Evolutionary conservation across 164 flowering plant species (phyloP), one percentile per base, ranked within the genome.

Genomic region (Sedum album): DNA sequence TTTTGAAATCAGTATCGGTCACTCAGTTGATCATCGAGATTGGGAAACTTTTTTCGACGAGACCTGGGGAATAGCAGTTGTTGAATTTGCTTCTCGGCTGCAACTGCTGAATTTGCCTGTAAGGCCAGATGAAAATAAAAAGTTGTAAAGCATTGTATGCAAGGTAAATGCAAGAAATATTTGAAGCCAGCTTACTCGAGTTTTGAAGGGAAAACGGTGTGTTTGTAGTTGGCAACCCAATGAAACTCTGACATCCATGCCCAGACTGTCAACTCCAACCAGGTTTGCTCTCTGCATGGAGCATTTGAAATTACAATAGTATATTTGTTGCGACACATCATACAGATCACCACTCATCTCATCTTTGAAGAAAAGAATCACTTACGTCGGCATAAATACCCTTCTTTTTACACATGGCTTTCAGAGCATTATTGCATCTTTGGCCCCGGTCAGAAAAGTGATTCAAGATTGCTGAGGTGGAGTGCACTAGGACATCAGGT

Each of bases 211-310:
- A 73, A 91, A 84, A 8, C 97, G 90, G 73, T 86, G 86, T 46
- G 97, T 91, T 73, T 72, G 80, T 35, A 83, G 83, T 81, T 86
- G 88, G 6, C 69, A 62, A 20, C 95, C 97, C 31, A 73, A 71
- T 72, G 74, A 83, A 75, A 82, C 81, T 78, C 95, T 82, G 26
- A 89, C 91, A 75, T 91, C 95, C 81, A 91, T 79, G 63, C 97
- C 97, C 72, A 91, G 93, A 74, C 93, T 87, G 77, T 91, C 95
- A 53, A 91, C 86, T 48, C 91, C 93, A 69, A 89, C 82, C 66
- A 91, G 74, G 71, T 77, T 77, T 66, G 95, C 97, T 68, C 80
- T 79, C 97, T 91, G 61, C 9, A 67, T 80, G 30, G 25, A 38
- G 31, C 4, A 61, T 31, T 33, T 1, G 26, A 10, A 66, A 65